A percentile compares a stretch with the other conserved stretches of the same genome.
These are phyloP conservation scores for Xanthoconium separans DNA, from an alignment of 1,284 basidiomycete species.

Conservation along the genomic window DNA sequence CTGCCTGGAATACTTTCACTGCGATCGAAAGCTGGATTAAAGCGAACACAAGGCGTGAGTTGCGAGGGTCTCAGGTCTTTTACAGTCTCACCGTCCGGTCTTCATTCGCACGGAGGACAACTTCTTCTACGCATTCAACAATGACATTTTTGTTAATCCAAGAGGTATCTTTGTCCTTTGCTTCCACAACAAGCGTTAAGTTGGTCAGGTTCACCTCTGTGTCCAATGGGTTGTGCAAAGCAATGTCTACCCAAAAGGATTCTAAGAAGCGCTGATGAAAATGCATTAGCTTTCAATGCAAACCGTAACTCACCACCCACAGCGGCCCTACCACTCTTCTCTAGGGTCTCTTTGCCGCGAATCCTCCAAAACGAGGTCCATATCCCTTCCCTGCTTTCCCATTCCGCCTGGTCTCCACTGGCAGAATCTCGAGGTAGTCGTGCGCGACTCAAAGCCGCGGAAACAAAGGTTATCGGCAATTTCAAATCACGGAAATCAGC, in stretches of 20 bases:
- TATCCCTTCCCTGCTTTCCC: slow-evolving; percentile 60
- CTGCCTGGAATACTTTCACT: slow-evolving; percentile 49
- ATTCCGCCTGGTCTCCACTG: slow-evolving; percentile 45
- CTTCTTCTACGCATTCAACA: slow-evolving; percentile 57
- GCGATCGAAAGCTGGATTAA: slow-evolving; percentile 58
- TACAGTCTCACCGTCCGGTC: slow-evolving; percentile 46
- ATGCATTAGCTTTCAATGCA: neutral
- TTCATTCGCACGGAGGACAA: slow-evolving; percentile 58
- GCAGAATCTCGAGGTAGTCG: slow-evolving; percentile 51
- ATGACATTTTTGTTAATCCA: slow-evolving; percentile 44
- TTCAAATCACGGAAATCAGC: slow-evolving; percentile 43
- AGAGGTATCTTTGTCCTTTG: slow-evolving; percentile 31
- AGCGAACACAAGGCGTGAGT: neutral
- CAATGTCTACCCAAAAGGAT: slow-evolving; percentile 72
- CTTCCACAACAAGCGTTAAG: slow-evolving; percentile 54
- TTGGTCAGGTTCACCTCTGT: slow-evolving; percentile 65
- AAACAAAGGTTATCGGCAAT: slow-evolving; percentile 60
- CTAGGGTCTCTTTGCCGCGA: slow-evolving; percentile 52
- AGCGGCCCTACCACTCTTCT: slow-evolving; percentile 53
- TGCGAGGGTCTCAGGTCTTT: neutral
- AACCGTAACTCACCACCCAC: slow-evolving; percentile 52
- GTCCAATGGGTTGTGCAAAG: slow-evolving; percentile 66
- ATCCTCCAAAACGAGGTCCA: slow-evolving; percentile 64
- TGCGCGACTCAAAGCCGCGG: slow-evolving; percentile 49
- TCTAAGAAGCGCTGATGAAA: slow-evolving; percentile 43